A percentile compares a stretch with the other conserved stretches of the same genome.
Evolutionary conservation across 345 rosid species (phyloP).

Genomic region (Eucalyptus tenuipes): DNA sequence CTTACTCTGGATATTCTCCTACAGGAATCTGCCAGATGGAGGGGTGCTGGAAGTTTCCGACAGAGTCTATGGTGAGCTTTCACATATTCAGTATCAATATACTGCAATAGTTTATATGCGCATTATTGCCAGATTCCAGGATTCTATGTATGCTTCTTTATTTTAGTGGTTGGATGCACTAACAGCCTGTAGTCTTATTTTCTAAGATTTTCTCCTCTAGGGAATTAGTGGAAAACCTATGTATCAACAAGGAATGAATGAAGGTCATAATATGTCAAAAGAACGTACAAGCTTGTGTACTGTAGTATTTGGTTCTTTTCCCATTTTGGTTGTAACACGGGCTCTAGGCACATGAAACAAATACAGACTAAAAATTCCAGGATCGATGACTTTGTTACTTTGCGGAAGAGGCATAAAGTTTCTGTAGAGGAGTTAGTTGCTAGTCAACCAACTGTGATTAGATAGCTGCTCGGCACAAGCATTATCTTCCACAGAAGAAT

Average conservation of each 20-base stretch:
- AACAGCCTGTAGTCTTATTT: not conserved
- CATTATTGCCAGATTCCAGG: not conserved
- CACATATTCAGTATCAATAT: not conserved
- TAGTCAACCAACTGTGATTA: not conserved
- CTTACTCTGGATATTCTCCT: too few species aligned
- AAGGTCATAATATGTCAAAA: too few species aligned
- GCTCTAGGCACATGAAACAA: too few species aligned
- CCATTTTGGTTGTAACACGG: conserved; percentile 19
- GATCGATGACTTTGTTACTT: too few species aligned
- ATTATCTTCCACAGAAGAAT: not conserved
- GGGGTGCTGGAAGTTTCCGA: not conserved
- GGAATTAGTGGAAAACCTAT: too few species aligned
- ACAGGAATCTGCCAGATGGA: not conserved
- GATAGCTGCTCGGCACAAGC: not conserved
- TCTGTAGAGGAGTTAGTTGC: not conserved
- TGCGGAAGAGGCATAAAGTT: too few species aligned
- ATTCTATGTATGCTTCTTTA: not conserved
- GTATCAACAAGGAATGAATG: too few species aligned
- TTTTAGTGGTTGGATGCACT: not conserved
- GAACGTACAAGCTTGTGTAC: too few species aligned
- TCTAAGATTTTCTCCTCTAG: not conserved
- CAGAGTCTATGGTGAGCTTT: not conserved
- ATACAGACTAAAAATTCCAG: too few species aligned
- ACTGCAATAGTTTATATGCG: not conserved
- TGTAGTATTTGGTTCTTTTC: too few species aligned